phyloP scores from a whole-genome alignment of 805 yeast genomes.

The Candida berthetii region DNA sequence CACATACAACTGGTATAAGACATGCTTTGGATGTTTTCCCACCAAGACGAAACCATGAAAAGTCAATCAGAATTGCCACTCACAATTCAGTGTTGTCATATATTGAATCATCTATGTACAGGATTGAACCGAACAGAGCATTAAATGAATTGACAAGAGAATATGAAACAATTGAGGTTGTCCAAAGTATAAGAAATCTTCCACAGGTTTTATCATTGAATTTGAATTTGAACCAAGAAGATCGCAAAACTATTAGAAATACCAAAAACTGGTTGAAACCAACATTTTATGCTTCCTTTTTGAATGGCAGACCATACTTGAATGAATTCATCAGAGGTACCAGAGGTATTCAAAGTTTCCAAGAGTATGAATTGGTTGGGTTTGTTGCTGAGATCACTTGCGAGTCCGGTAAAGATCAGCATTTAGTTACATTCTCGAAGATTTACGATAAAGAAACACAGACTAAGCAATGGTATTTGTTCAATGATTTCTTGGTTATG shows the following conservation, averaged over 20 bases:
- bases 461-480: constrained; percentile 61
- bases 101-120: constrained; percentile 56
- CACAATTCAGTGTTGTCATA: constrained; percentile 42
- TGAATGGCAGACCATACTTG: constrained; percentile 31
- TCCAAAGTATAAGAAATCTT: constrained; percentile 41
- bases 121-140: constrained; percentile 40
- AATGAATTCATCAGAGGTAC: constrained; percentile 23
- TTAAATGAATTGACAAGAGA: constrained; percentile 46
- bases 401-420: constrained; percentile 42
- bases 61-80: constrained; percentile 24
- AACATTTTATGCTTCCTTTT: constrained; percentile 45
- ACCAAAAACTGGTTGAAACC: constrained; percentile 55
- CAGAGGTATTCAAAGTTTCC: constrained; percentile 19
- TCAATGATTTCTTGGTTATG: constrained; percentile 87
- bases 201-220: constrained; percentile 66
- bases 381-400: constrained; percentile 57
- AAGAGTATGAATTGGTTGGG: constrained; percentile 58
- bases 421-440: constrained; percentile 53
- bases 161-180: constrained; percentile 49
- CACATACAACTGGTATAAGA: constrained; percentile 3
- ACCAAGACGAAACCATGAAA: constrained; percentile 6
- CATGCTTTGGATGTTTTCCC: constrained; percentile 13
- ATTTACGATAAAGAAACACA: constrained; percentile 28
- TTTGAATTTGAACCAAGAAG: constrained; percentile 46
- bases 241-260: constrained; percentile 43